A percentile compares a stretch with the other conserved stretches of the same genome.
Evolutionary conservation across 257 asterid species (phyloP).

Genomic region (Solanum rostratum): DNA sequence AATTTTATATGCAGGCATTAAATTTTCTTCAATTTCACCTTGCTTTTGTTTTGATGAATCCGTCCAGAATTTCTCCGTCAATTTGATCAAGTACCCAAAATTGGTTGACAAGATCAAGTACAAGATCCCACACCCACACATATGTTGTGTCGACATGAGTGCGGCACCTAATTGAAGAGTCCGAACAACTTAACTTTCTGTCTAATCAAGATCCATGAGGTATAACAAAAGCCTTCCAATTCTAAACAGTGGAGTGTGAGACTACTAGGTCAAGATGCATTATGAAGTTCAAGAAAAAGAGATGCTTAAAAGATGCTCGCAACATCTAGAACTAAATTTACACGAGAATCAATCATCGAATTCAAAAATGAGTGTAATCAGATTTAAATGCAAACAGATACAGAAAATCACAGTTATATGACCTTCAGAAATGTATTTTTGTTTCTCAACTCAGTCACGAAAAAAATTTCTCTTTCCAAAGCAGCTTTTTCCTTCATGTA

Average conservation of each 20-base stretch:
- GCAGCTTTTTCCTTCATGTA: conserved; percentile 68
- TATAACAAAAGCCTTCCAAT: neutral
- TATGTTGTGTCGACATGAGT: too few relatives aligned
- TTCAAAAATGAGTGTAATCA: neutral
- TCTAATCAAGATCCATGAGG: neutral
- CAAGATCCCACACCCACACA: too few relatives aligned
- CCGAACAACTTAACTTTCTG: neutral
- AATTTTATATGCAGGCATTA: too few relatives aligned
- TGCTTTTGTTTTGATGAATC: too few relatives aligned
- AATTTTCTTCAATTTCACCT: too few relatives aligned
- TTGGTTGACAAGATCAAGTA: too few relatives aligned
- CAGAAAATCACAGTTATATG: neutral
- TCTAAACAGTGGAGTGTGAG: neutral
- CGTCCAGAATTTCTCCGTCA: too few relatives aligned
- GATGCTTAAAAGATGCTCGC: neutral
- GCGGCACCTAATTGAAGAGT: too few relatives aligned
- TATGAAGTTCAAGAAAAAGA: neutral
- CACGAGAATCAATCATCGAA: neutral
- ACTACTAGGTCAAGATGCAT: neutral
- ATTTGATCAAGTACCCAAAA: too few relatives aligned
- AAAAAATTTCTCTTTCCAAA: conserved; percentile 50
- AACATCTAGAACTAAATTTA: neutral
- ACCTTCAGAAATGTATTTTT: conserved; percentile 84
- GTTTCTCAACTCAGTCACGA: conserved; percentile 51
- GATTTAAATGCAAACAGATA: neutral